Evolutionary conservation across 257 asterid genomes (phyloP).

Genomic region (Euphrasia confusa): DNA sequence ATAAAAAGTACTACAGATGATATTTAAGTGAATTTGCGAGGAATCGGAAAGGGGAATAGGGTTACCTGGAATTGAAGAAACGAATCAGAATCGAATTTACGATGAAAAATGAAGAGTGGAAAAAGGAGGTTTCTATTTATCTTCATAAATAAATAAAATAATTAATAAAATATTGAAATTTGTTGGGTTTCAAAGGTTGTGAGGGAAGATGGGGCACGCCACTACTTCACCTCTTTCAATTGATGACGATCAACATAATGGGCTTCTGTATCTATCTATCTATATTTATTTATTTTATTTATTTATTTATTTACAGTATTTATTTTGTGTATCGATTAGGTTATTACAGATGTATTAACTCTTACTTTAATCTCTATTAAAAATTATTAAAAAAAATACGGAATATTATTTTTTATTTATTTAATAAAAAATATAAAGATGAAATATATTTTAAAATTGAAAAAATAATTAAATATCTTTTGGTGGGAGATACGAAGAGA

Average conservation of each 20-base stretch:
- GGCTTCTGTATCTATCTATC: too few relatives aligned
- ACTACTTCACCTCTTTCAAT: neutral
- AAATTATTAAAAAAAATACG: too few relatives aligned
- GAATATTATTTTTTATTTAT: too few relatives aligned
- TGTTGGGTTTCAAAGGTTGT: constrained; percentile 23
- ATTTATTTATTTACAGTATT: too few relatives aligned
- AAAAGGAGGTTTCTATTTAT: neutral
- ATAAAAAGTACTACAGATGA: neutral
- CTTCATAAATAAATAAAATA: neutral
- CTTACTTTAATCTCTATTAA: too few relatives aligned
- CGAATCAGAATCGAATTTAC: constrained; percentile 9
- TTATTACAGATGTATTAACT: too few relatives aligned
- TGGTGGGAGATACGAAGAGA: too few relatives aligned
- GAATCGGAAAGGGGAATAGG: neutral
- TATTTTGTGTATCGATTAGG: too few relatives aligned
- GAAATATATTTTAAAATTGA: too few relatives aligned
- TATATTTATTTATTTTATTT: too few relatives aligned
- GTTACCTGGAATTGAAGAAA: constrained; percentile 29
- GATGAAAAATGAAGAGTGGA: neutral
- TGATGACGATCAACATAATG: neutral
- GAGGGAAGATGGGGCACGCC: constrained; percentile 23
- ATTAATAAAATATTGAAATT: neutral
- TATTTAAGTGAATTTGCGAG: neutral
- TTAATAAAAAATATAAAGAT: too few relatives aligned
- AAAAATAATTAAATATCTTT: too few relatives aligned